Conservation (phyloP, 2,329 filamentous ascomycete genomes). For the Fusarium decemcellulare region DNA sequence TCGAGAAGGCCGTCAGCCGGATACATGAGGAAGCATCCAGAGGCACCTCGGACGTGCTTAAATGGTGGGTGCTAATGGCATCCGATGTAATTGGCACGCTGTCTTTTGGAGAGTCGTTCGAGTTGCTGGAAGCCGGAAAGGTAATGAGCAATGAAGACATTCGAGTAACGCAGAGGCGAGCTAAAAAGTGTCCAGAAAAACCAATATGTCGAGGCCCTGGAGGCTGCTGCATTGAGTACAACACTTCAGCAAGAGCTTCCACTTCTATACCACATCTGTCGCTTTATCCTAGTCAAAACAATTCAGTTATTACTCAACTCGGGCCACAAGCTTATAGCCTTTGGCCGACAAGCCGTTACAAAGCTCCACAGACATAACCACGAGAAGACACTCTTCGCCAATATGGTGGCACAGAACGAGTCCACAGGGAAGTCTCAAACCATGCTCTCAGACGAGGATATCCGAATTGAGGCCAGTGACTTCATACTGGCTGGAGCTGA, state of each 20-base stretch:
- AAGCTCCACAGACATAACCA: too few relatives aligned
- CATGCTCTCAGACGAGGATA: neutral
- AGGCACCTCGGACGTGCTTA: neutral
- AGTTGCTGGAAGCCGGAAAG: neutral
- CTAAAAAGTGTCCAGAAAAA: neutral
- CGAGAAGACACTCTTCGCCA: neutral
- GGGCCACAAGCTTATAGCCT: too few relatives aligned
- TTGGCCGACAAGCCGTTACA: neutral
- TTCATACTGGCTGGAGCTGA: neutral
- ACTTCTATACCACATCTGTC: neutral
- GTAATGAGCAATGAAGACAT: neutral
- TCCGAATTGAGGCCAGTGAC: neutral
- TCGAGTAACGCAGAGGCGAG: too few relatives aligned
- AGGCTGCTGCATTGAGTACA: neutral
- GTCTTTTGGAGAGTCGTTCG: neutral
- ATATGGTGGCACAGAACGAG: neutral
- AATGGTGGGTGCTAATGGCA: neutral
- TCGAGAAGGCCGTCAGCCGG: neutral
- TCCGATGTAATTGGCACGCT: neutral
- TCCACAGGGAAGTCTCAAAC: too few relatives aligned
- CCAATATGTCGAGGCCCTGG: neutral
- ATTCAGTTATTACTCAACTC: too few relatives aligned
- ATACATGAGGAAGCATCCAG: neutral
- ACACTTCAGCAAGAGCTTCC: neutral
- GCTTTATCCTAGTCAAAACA: neutral